Evolutionary conservation across 2,329 filamentous ascomycete species (phyloP).

Genomic region (Epichloe brachyelytri): DNA sequence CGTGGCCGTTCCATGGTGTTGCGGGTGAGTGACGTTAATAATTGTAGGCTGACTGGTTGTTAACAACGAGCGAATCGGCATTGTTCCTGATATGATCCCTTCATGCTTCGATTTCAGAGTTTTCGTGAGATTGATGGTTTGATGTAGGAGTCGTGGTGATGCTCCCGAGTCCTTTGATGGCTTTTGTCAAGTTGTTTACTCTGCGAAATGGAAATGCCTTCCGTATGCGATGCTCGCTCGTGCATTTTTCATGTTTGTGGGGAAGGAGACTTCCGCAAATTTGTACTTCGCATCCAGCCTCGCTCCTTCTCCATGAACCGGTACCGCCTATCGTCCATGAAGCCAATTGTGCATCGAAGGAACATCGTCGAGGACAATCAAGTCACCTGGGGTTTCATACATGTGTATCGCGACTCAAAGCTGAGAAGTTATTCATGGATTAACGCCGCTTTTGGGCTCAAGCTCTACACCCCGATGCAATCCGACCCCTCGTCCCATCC

Average conservation of each 20-base stretch:
- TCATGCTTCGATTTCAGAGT: neutral
- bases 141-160: neutral
- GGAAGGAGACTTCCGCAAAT: neutral
- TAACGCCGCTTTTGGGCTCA: neutral
- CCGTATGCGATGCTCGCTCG: neutral
- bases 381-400: neutral
- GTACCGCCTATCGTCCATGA: neutral
- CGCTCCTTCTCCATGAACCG: neutral
- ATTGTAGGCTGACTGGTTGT: neutral
- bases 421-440: neutral
- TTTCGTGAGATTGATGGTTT: neutral
- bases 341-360: neutral
- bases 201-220: neutral
- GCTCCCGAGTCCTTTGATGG: neutral
- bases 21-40: neutral
- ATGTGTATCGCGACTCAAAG: neutral
- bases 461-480: neutral
- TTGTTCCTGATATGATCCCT: neutral
- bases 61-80: constrained; percentile 3
- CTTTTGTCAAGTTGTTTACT: neutral
- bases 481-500: neutral
- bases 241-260: neutral
- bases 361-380: neutral
- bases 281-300: neutral
- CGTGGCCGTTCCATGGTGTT: neutral